Evolutionary conservation across 352 stramenopile species (phyloP).

Genomic region (Globisporangium sylvaticum): DNA sequence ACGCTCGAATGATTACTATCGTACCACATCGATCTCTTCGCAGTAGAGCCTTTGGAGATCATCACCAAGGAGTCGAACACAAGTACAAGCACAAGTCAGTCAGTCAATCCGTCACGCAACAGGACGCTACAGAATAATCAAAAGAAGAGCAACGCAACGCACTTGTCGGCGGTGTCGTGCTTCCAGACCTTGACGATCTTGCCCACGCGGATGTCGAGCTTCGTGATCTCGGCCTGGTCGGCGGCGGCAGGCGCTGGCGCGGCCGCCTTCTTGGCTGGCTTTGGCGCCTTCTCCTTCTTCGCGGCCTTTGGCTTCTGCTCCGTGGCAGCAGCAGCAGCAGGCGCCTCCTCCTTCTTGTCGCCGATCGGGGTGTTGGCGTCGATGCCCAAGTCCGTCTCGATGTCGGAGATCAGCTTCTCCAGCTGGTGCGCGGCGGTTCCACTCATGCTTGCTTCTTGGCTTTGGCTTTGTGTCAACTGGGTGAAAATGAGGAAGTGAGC

Average conservation of each 20-base stretch:
- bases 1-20: not conserved
- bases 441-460: slow-evolving; percentile 22
- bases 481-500: slow-evolving; percentile 4
- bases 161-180: slow-evolving; percentile 89
- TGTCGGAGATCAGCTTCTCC: slow-evolving; percentile 55
- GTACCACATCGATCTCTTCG: slow-evolving; percentile 88
- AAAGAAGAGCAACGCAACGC: slow-evolving; percentile 5
- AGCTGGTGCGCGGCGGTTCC: slow-evolving; percentile 60
- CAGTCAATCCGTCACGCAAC: not conserved
- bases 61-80: not conserved
- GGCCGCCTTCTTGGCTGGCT: slow-evolving; percentile 48
- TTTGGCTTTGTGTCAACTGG: not conserved
- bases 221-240: slow-evolving; percentile 86
- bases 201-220: slow-evolving; percentile 90
- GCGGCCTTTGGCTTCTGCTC: slow-evolving; percentile 29
- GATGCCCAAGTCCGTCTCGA: slow-evolving; percentile 77
- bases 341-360: not conserved
- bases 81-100: not conserved
- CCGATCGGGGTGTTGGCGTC: slow-evolving; percentile 53
- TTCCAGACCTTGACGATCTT: slow-evolving; percentile 92
- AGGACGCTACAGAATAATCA: too few relatives aligned
- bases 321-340: slow-evolving; percentile 12
- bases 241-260: slow-evolving; percentile 28
- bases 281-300: slow-evolving; percentile 27
- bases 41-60: slow-evolving; percentile 68